These are phyloP conservation scores for Pelargonium nanum DNA, from an alignment of 345 rosid species.

Conservation along the genomic window DNA sequence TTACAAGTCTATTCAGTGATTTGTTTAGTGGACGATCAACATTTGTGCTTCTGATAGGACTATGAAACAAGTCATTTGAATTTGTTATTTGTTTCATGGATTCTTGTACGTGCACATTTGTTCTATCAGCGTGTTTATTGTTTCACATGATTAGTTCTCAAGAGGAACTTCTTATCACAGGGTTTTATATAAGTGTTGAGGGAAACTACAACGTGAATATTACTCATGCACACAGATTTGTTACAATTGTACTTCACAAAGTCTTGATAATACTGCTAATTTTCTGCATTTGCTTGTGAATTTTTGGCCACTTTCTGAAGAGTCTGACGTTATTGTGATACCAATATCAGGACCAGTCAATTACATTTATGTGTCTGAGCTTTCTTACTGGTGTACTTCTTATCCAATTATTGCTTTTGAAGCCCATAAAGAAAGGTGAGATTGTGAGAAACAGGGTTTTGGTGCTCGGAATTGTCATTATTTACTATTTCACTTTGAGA, in stretches of 20 bases:
- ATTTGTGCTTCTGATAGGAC: not conserved
- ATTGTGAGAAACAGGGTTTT: not conserved
- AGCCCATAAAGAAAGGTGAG: slow-evolving; percentile 54
- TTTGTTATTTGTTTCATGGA: not conserved
- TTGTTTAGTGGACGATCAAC: not conserved
- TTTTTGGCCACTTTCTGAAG: too few species aligned
- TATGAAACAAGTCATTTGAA: not conserved
- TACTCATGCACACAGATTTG: too few species aligned
- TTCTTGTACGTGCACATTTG: not conserved
- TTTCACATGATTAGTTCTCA: not conserved
- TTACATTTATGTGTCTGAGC: slow-evolving; percentile 31
- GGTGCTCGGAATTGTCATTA: not conserved
- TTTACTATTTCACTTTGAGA: too few species aligned
- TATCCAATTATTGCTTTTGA: slow-evolving; percentile 30
- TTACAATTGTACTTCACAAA: too few species aligned
- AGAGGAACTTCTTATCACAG: too few species aligned
- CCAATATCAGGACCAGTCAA: slow-evolving; percentile 38
- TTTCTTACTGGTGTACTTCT: slow-evolving; percentile 38
- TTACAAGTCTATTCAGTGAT: too few species aligned
- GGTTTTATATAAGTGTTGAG: too few species aligned
- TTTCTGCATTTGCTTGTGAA: too few species aligned
- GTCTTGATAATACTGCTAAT: too few species aligned
- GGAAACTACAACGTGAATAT: not conserved
- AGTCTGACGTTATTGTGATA: slow-evolving; percentile 13
- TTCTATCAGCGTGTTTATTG: too few species aligned